Base-by-base conservation (phyloP, 768 basidiomycete genomes). In the Leccinellum albellum region DNA sequence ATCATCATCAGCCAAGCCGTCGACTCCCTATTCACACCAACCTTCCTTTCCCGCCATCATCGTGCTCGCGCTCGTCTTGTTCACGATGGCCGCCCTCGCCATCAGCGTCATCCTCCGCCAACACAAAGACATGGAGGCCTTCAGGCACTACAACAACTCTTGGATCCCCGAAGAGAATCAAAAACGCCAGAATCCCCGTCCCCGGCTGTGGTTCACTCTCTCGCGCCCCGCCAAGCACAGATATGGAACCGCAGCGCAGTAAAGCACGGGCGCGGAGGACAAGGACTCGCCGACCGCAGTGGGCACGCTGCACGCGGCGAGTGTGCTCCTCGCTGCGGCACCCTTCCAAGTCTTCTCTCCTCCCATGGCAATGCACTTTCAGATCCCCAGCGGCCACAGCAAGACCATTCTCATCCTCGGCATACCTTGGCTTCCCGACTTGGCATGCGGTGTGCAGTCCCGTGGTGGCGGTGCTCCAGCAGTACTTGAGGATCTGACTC, bases 291-390 rank as follows among this genome's bases (percentile, higher is more conserved):
- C 51, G 12, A 61, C 70, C 50, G 52, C 58, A 50, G 61, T 69
- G n/a, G 59, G 59, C 15, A 63, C 65, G 24, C 60, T 66, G 3
- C 70, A 69, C 44, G 61, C 66, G 20, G 33, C 66, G 35, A 59
- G 61, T 49, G 54, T 62, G 2, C 44, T 69, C 4, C 58, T 70
- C 15, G 70, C 70, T 54, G 68, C 63, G 42, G 66, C 70, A 21
- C 63, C 63, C 24, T 66, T 51, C 40, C 66, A 66, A 32, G 32
- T 57, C 5, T 60, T 69, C 24, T 54, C 61, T 15, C 37, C 63
- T 32, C 55, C 68, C 32, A 62, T 63, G 66, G 32, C 50, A 23
- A 70, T 70, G 54, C 63, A 61, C 26, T 58, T 68, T n/a, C 42
- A 52, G 48, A 52, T 60, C 14, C 68, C 68, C 14, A 20, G n/a